Conservation (phyloP, 495 filamentous ascomycete genomes). For the Penicillium ucsense region DNA sequence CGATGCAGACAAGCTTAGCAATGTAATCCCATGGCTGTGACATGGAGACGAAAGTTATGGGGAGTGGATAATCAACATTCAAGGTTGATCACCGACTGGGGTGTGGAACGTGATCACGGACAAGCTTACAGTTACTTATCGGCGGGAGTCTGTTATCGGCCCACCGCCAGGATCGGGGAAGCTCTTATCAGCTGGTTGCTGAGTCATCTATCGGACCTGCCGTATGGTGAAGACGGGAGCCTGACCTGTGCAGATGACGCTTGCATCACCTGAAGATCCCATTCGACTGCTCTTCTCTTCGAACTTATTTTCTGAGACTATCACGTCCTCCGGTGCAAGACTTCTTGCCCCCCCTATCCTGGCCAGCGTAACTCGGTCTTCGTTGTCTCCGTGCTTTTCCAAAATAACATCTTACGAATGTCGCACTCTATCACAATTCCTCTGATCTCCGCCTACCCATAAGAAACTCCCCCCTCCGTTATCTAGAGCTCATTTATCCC, state of each 20-base stretch:
- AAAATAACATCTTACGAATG: neutral
- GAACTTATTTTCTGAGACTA: too few species aligned
- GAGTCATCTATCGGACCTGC: constrained; percentile 30
- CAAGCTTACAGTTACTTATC: too few species aligned
- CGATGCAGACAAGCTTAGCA: constrained; percentile 94
- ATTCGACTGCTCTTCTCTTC: neutral
- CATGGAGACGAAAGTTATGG: constrained; percentile 40
- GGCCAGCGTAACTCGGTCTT: neutral
- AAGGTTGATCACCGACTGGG: neutral
- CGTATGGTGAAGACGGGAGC: neutral
- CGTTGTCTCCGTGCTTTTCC: too few species aligned
- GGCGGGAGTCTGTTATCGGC: neutral
- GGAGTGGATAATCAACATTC: too few species aligned
- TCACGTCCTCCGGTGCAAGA: neutral
- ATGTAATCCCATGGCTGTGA: constrained; percentile 93
- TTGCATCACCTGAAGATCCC: constrained; percentile 20
- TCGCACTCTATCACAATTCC: neutral
- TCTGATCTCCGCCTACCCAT: too few species aligned
- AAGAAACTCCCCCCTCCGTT: too few species aligned
- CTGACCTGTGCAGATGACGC: constrained; percentile 35
- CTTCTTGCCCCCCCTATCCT: constrained; percentile 1
- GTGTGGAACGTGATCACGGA: too few species aligned
- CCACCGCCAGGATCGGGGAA: constrained; percentile 5
- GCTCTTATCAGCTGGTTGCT: constrained; percentile 6
- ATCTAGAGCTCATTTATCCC: neutral